Conservation (phyloP, 257 asterid species). For the Solanum sitiens region DNA sequence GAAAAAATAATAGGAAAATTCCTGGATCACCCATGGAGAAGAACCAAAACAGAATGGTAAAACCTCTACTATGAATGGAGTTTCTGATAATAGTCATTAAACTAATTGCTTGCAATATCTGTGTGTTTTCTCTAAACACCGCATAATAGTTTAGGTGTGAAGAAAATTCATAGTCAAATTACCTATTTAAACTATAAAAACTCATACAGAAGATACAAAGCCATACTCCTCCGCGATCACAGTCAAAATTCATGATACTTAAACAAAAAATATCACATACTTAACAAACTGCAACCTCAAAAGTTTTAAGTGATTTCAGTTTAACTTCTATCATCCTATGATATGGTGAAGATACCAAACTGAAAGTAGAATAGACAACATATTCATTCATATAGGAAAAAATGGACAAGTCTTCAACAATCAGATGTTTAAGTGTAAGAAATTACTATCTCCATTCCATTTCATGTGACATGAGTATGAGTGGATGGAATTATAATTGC, state of each 20-base stretch:
- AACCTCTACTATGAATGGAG: neutral
- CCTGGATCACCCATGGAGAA: neutral
- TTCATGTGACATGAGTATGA: neutral
- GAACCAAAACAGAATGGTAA: neutral
- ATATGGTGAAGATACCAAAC: neutral
- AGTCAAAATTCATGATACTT: neutral
- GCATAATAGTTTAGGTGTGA: neutral
- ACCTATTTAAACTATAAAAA: neutral
- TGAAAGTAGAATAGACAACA: neutral
- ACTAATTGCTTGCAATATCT: neutral
- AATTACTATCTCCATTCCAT: neutral
- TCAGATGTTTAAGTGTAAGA: neutral
- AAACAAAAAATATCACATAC: neutral
- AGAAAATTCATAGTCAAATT: neutral
- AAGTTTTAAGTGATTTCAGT: neutral
- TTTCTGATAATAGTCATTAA: neutral
- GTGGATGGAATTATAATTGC: neutral
- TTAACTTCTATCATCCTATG: neutral
- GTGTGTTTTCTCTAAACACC: neutral
- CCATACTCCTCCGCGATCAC: neutral
- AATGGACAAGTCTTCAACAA: neutral
- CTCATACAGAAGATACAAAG: neutral
- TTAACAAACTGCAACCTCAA: neutral
- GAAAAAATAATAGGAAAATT: neutral
- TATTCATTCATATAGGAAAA: neutral